These are phyloP conservation scores for Microbotryomycetes sp. DNA, from an alignment of 1,284 basidiomycete species.

Conservation along the genomic window DNA sequence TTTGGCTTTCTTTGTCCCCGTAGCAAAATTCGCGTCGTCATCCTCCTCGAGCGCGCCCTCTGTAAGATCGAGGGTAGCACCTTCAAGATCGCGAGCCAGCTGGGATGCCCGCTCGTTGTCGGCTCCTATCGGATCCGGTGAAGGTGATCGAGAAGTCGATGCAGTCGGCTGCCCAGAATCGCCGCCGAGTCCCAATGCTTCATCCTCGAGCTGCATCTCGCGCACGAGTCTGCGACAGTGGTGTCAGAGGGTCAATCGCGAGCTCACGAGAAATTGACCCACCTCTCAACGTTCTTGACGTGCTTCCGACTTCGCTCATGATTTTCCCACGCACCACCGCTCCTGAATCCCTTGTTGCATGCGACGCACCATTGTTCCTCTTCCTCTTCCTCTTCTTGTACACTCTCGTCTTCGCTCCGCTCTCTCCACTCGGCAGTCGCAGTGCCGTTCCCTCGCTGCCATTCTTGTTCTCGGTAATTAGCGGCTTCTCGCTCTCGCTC, in stretches of 20 bases:
- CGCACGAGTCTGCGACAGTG: conserved; percentile 47
- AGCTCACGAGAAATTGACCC: conserved; percentile 16
- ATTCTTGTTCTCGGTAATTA: conserved; percentile 36
- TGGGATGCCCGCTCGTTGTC: neutral
- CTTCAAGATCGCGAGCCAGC: conserved; percentile 19
- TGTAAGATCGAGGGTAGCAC: neutral
- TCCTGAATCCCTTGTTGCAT: conserved; percentile 82
- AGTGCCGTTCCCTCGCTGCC: conserved; percentile 48
- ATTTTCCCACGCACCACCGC: conserved; percentile 89
- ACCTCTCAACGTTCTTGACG: conserved; percentile 71
- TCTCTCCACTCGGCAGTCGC: conserved; percentile 48
- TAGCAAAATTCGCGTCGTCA: conserved; percentile 7
- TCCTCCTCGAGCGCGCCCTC: conserved; percentile 33
- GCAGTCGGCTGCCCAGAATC: conserved; percentile 24
- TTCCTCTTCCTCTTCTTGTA: conserved; percentile 27
- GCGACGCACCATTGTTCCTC: conserved; percentile 83
- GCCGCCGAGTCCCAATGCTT: conserved; percentile 50
- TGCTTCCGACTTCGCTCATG: conserved; percentile 97
- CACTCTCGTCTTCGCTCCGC: conserved; percentile 45
- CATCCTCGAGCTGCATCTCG: conserved; percentile 70
- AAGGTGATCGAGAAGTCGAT: conserved; percentile 19
- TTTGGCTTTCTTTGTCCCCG: neutral
- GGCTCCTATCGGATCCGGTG: conserved; percentile 1
- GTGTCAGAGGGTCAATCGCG: neutral
- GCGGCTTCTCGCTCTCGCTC: conserved; percentile 35